phyloP scores from a whole-genome alignment of 1,284 basidiomycete genomes.

The Moesziomyces antarcticus region DNA sequence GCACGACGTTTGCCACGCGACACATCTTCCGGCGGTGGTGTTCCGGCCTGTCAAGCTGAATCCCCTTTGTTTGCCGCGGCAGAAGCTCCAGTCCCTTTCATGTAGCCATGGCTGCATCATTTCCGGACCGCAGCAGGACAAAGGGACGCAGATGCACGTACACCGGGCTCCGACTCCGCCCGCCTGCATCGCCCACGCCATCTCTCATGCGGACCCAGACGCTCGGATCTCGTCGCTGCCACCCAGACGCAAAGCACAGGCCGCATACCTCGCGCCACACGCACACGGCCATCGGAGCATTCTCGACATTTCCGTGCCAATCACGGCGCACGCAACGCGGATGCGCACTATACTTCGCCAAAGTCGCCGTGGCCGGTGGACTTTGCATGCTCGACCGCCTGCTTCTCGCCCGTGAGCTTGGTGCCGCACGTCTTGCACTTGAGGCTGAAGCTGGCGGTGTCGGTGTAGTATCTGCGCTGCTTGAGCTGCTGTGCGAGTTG shows the following conservation, averaged over 20 bases:
- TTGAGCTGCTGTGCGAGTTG: conserved; percentile 35
- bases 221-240: no score
- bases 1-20: no score
- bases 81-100: not conserved
- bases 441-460: conserved; percentile 49
- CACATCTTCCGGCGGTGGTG: no score
- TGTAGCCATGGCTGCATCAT: not conserved
- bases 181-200: no score
- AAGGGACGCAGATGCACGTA: no score
- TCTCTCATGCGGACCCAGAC: no score
- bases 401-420: conserved; percentile 47
- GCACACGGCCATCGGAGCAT: not conserved
- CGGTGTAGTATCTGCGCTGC: conserved; percentile 50
- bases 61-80: conserved; percentile 6
- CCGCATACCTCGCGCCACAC: not conserved
- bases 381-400: conserved; percentile 52
- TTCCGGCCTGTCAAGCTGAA: not conserved
- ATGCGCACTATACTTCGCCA: conserved; percentile 28
- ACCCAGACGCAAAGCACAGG: not conserved
- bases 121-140: no score
- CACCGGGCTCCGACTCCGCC: no score
- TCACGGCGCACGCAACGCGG: not conserved
- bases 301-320: no score
- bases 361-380: conserved; percentile 55
- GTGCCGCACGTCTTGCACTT: conserved; percentile 45